phyloP scores from a whole-genome alignment of 768 basidiomycete species.

The Podaxis sp. region DNA sequence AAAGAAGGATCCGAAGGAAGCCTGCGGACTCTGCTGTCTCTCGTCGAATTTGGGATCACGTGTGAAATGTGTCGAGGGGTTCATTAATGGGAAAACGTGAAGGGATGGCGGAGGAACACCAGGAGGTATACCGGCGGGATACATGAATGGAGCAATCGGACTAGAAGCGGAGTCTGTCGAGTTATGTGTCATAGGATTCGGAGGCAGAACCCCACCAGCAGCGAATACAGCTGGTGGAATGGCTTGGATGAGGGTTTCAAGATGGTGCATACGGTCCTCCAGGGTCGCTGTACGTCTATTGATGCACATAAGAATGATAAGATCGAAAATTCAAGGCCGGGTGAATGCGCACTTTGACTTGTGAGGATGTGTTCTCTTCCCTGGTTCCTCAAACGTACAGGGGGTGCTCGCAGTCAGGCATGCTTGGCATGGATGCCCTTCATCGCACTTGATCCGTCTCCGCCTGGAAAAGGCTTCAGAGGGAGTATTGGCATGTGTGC shows the following conservation, averaged over 20 bases:
- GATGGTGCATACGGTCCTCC: conserved; percentile 86
- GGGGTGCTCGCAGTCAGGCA: conserved; percentile 80
- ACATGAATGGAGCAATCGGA: conserved; percentile 40
- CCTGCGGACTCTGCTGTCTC: conserved; percentile 43
- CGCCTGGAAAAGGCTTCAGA: conserved; percentile 44
- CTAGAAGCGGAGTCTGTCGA: conserved; percentile 25
- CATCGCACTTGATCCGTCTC: conserved; percentile 83
- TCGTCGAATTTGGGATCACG: conserved; percentile 42
- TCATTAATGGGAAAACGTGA: conserved; percentile 74
- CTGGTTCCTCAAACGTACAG: conserved; percentile 86
- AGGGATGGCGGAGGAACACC: conserved; percentile 80
- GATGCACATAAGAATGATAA: conserved; percentile 12
- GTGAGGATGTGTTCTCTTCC: conserved; percentile 82
- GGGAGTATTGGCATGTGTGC: background rate
- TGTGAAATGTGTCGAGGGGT: conserved; percentile 78
- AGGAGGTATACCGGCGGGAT: conserved; percentile 38
- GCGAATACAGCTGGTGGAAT: conserved; percentile 81
- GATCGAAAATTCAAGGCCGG: background rate
- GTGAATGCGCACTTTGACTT: conserved; percentile 72
- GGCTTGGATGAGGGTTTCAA: conserved; percentile 81
- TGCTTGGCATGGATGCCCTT: conserved; percentile 86
- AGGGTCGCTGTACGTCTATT: conserved; percentile 74
- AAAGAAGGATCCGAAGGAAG: conserved; percentile 39
- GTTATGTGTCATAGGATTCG: conserved; percentile 29
- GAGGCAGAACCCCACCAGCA: conserved; percentile 43